A percentile compares a stretch with the other conserved stretches of the same genome.
Evolutionary conservation across 2,329 filamentous ascomycete species (phyloP).

Genomic region (Sclerotinia spermophila): DNA sequence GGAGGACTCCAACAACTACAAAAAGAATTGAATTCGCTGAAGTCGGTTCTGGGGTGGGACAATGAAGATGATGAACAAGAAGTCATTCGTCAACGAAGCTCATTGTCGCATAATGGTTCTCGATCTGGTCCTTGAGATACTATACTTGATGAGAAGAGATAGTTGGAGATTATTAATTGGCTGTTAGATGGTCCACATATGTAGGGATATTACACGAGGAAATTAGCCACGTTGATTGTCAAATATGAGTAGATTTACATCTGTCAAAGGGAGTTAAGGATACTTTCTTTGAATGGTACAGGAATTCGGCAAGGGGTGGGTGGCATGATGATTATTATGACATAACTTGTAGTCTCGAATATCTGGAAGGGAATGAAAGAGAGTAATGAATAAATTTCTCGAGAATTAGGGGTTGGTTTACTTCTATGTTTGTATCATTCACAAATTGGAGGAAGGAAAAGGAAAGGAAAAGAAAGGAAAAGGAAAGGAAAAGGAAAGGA

Average conservation of each 20-base stretch:
- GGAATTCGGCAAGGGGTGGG: background rate
- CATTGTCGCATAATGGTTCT: background rate
- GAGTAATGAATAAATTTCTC: background rate
- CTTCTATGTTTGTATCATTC: background rate
- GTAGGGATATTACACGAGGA: background rate
- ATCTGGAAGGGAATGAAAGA: background rate
- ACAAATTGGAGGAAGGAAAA: background rate
- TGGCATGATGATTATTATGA: background rate
- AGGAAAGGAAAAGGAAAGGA: background rate
- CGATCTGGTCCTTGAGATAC: slow-evolving; percentile 7
- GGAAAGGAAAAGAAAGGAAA: background rate
- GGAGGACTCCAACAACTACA: slow-evolving; percentile 30
- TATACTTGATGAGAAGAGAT: background rate
- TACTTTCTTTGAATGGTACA: background rate
- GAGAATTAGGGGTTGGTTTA: background rate
- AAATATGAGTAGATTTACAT: background rate
- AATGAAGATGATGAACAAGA: slow-evolving; percentile 19
- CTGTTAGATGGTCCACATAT: background rate
- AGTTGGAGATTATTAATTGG: background rate
- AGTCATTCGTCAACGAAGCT: background rate
- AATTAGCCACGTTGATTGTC: background rate
- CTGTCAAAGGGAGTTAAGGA: background rate
- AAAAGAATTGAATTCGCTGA: slow-evolving; percentile 29
- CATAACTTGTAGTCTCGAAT: background rate
- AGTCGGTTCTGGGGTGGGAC: slow-evolving; percentile 29